A percentile compares a stretch with the other conserved stretches of the same genome.
Conservation (phyloP, 2,329 filamentous ascomycete species). For the Tolypocladium inflatum region DNA sequence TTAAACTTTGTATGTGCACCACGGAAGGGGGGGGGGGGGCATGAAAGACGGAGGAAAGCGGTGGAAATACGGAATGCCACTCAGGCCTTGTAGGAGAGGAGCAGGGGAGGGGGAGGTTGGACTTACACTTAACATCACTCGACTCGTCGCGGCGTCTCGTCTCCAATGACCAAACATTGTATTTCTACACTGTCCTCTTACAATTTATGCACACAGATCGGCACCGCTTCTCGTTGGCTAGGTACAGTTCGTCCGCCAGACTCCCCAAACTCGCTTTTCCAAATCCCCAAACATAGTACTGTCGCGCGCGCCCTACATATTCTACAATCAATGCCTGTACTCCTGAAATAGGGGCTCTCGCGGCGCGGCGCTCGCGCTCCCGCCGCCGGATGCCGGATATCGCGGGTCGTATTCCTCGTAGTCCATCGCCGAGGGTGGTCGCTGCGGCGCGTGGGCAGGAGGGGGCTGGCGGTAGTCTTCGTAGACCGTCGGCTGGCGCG, state of each 20-base stretch:
- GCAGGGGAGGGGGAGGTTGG: background rate
- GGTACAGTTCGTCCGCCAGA: background rate
- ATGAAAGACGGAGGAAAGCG: background rate
- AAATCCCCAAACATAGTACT: background rate
- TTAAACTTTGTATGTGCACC: background rate
- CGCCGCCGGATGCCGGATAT: slow-evolving; percentile 17
- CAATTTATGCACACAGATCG: background rate
- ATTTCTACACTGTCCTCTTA: background rate
- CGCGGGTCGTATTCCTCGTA: slow-evolving; percentile 36
- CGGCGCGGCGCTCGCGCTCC: background rate
- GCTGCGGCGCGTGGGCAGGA: background rate
- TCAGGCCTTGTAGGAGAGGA: background rate
- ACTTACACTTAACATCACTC: slow-evolving; percentile 6
- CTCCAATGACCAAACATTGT: slow-evolving; percentile 1
- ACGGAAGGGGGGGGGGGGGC: background rate
- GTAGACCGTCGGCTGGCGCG: background rate
- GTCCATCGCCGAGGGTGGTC: background rate
- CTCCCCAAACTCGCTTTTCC: background rate
- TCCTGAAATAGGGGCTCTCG: background rate
- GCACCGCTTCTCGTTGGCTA: background rate
- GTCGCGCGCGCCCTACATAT: too few species aligned
- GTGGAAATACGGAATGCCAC: background rate
- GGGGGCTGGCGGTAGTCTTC: background rate
- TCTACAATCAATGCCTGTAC: background rate
- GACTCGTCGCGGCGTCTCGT: slow-evolving; percentile 5